Conservation (phyloP, 73 alveolate genomes). For the Paramecium biaurelia region DNA sequence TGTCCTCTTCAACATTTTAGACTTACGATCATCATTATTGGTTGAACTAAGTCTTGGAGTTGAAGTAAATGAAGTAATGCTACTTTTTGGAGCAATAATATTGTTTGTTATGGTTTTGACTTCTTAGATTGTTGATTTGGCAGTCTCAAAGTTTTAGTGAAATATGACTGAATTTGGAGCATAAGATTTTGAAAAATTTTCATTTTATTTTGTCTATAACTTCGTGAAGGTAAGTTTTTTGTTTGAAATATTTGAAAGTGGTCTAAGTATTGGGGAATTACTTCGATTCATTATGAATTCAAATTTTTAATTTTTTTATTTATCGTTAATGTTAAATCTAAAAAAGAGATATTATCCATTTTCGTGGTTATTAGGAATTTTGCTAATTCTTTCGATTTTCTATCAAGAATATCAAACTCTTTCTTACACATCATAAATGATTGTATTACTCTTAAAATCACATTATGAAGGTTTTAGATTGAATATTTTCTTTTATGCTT, state of each 20-base stretch:
- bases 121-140: neutral
- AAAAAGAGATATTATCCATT: conserved; percentile 1
- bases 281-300: conserved; percentile 19
- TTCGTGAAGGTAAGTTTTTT: neutral
- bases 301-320: neutral
- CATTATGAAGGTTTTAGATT: conserved; percentile 16
- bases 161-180: neutral
- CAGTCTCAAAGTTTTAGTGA: neutral
- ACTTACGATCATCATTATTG: neutral
- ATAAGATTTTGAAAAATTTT: neutral
- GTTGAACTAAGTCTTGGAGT: neutral
- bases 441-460: neutral
- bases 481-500: neutral
- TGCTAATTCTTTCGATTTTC: neutral
- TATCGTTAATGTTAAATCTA: conserved; percentile 12
- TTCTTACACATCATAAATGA: neutral
- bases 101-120: neutral
- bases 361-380: neutral
- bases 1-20: neutral
- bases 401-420: neutral
- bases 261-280: neutral
- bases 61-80: neutral
- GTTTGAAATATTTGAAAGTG: neutral
- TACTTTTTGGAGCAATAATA: neutral
- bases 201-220: neutral